A percentile compares a stretch with the other conserved stretches of the same genome.
phyloP scores from a whole-genome alignment of 1,284 basidiomycete species.

The Sutorius eximius region DNA sequence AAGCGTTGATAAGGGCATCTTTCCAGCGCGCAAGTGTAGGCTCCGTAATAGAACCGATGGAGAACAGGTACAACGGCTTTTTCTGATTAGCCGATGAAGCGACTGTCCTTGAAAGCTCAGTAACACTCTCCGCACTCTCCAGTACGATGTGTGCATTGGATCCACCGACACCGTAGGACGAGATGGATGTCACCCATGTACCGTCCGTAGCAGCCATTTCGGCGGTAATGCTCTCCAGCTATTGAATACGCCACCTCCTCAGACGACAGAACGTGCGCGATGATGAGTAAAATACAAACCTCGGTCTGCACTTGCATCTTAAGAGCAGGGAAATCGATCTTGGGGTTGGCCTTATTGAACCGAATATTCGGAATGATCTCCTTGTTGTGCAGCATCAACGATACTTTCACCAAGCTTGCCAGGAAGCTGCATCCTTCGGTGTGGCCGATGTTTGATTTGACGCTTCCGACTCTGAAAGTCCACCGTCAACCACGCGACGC shows the following conservation, averaged over 20 bases:
- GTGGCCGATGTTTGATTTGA: slow-evolving; percentile 35
- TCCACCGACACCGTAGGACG: slow-evolving; percentile 31
- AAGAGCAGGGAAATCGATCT: slow-evolving; percentile 26
- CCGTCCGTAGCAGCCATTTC: slow-evolving; percentile 29
- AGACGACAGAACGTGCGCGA: background rate
- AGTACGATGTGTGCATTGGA: slow-evolving; percentile 31
- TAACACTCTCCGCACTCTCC: slow-evolving; percentile 19
- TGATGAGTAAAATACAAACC: slow-evolving; percentile 3
- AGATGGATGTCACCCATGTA: slow-evolving; percentile 30
- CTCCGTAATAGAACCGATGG: slow-evolving; percentile 27
- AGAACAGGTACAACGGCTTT: slow-evolving; percentile 25
- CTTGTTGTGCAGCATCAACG: slow-evolving; percentile 31
- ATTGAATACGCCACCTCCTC: background rate
- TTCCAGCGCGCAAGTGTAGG: slow-evolving; percentile 25
- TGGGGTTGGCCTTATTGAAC: slow-evolving; percentile 29
- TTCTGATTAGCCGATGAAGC: background rate
- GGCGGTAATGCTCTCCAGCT: slow-evolving; percentile 23
- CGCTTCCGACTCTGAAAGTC: slow-evolving; percentile 29
- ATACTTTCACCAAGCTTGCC: slow-evolving; percentile 31
- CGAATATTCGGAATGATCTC: slow-evolving; percentile 31
- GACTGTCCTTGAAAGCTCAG: slow-evolving; percentile 8
- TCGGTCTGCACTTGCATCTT: slow-evolving; percentile 31
- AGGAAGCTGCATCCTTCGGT: slow-evolving; percentile 33
- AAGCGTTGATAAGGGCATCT: slow-evolving; percentile 18
- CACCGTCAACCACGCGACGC: background rate